phyloP scores from a whole-genome alignment of 2,329 filamentous ascomycete species.

The Alternaria gansuensis region DNA sequence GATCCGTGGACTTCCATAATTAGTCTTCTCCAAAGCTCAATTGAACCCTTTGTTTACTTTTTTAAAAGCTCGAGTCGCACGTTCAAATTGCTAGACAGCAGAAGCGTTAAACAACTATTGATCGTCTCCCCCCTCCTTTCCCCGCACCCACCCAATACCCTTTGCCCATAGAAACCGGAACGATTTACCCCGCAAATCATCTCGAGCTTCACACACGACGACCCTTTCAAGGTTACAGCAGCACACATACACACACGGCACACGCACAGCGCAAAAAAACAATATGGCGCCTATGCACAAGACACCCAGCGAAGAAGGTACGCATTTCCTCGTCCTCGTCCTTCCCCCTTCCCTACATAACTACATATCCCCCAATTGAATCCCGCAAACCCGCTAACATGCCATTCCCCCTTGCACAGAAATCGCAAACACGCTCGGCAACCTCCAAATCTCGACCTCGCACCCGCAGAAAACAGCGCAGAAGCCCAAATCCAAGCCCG shows the following conservation, averaged over 20 bases:
- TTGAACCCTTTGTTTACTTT: not conserved
- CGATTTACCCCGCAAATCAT: constrained; percentile 15
- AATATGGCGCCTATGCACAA: constrained; percentile 24
- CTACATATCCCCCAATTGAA: not conserved
- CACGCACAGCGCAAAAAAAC: not conserved
- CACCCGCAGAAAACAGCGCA: constrained; percentile 42
- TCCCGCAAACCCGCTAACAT: not conserved
- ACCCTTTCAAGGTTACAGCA: not conserved
- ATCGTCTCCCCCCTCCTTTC: not conserved
- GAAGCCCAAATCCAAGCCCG: constrained; percentile 50
- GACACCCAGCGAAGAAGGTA: constrained; percentile 25
- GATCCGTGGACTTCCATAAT: constrained; percentile 8
- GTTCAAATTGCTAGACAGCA: constrained; percentile 1
- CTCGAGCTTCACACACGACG: not conserved
- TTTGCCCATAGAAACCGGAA: constrained; percentile 1
- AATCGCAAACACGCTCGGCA: constrained; percentile 49
- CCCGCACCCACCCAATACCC: constrained; percentile 3
- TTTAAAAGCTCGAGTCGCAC: not conserved
- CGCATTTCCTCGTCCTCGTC: not conserved
- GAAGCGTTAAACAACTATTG: constrained; percentile 1
- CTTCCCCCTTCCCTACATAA: not conserved
- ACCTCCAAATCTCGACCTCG: constrained; percentile 49
- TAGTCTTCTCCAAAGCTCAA: constrained; percentile 1
- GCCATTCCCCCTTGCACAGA: constrained; percentile 32
- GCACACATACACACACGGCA: not conserved